These are phyloP conservation scores for Colletotrichum gigasporum DNA, from an alignment of 2,329 filamentous ascomycete species.

Conservation along the genomic window DNA sequence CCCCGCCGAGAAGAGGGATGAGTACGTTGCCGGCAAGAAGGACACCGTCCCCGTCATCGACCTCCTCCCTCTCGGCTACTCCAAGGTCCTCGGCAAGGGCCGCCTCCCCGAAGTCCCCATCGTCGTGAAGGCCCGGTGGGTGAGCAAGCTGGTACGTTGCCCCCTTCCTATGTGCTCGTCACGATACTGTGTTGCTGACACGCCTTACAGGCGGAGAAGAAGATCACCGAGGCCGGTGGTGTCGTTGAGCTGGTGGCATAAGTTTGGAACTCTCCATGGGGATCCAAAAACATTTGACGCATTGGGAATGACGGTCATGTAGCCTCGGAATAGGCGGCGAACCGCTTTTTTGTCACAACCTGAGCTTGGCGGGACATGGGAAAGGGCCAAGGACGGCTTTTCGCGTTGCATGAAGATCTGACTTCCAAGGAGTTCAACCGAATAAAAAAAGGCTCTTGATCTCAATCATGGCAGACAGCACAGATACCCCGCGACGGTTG, in stretches of 20 bases:
- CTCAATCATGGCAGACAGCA: conserved; percentile 5
- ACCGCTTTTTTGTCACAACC: conserved; percentile 30
- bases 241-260: conserved; percentile 95
- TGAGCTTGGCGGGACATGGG: conserved; percentile 31
- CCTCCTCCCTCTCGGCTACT: conserved; percentile 96
- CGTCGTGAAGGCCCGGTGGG: conserved; percentile 94
- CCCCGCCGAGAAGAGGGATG: conserved; percentile 89
- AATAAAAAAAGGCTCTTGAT: conserved; percentile 35
- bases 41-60: conserved; percentile 98
- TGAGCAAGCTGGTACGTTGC: conserved; percentile 75
- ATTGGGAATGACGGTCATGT: conserved; percentile 28
- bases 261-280: conserved; percentile 35
- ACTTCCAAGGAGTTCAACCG: conserved; percentile 32
- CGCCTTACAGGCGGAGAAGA: conserved; percentile 77
- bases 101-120: conserved; percentile 91
- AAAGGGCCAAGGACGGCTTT: conserved; percentile 29
- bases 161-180: too few species aligned
- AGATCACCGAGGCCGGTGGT: conserved; percentile 98
- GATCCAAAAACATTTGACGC: conserved; percentile 13
- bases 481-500: too few species aligned
- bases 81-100: conserved; percentile 99
- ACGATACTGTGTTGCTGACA: neutral
- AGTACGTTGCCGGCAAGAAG: conserved; percentile 86
- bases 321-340: conserved; percentile 22
- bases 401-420: conserved; percentile 34